These are phyloP conservation scores for Boletus fagicola DNA, from an alignment of 768 basidiomycete species.

Conservation along the genomic window DNA sequence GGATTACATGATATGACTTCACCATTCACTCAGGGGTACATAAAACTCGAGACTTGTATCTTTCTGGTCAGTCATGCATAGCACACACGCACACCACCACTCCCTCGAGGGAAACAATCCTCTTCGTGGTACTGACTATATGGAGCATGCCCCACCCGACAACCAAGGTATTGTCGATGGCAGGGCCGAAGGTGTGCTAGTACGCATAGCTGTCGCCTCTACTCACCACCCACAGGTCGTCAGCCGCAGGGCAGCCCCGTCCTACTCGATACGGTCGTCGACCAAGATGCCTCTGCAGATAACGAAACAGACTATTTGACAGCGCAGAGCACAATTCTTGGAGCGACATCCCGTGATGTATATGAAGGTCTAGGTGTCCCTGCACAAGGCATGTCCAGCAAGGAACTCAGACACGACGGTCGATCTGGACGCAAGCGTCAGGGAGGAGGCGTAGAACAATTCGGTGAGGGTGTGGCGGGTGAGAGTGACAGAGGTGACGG, in stretches of 20 bases:
- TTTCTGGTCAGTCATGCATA: constrained; percentile 4
- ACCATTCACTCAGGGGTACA: not conserved
- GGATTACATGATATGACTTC: constrained; percentile 18
- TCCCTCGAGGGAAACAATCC: constrained; percentile 22
- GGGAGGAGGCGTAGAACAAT: constrained; percentile 21
- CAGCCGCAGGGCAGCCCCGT: constrained; percentile 17
- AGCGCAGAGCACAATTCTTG: constrained; percentile 26
- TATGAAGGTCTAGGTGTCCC: constrained; percentile 32
- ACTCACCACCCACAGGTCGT: constrained; percentile 7
- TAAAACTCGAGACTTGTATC: not conserved
- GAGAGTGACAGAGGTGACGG: not conserved
- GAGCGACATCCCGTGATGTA: constrained; percentile 37
- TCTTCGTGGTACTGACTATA: constrained; percentile 16
- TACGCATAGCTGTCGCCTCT: too few relatives aligned
- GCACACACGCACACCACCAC: constrained; percentile 19
- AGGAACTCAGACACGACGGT: constrained; percentile 37
- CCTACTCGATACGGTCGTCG: constrained; percentile 31
- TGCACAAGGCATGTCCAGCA: constrained; percentile 33
- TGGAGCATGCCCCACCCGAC: constrained; percentile 3
- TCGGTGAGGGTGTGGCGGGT: constrained; percentile 1
- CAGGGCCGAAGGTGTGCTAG: constrained; percentile 16
- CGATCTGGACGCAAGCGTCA: constrained; percentile 30
- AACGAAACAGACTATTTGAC: constrained; percentile 4
- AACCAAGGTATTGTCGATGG: constrained; percentile 24
- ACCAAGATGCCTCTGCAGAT: constrained; percentile 31